Evolutionary conservation across 305 asterid genomes (phyloP).

Genomic region (Ajuga reptans): DNA sequence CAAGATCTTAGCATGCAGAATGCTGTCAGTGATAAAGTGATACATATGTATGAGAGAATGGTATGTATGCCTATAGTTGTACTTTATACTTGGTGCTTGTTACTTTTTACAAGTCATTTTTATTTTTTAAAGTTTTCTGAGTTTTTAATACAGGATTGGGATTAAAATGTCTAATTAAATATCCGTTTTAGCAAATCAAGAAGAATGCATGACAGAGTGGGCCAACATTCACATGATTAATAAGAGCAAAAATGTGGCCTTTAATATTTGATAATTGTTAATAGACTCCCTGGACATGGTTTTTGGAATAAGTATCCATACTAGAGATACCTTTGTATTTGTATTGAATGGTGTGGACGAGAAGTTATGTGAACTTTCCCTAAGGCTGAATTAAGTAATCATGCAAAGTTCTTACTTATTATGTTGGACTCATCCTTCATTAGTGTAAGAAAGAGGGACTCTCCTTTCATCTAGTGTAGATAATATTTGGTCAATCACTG

Average conservation of each 20-base stretch:
- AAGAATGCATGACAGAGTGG: neutral
- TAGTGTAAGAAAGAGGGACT: too few species aligned
- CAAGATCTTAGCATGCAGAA: constrained; percentile 97
- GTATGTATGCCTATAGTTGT: constrained; percentile 58
- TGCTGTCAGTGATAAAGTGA: constrained; percentile 43
- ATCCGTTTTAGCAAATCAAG: neutral
- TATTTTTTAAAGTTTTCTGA: too few species aligned
- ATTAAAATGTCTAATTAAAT: neutral
- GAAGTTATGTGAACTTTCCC: neutral
- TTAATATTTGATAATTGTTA: neutral
- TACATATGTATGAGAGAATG: constrained; percentile 82
- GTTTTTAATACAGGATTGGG: neutral
- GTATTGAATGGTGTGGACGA: neutral
- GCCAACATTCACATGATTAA: neutral
- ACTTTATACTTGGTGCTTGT: neutral
- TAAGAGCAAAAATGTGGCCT: neutral
- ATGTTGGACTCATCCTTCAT: too few species aligned
- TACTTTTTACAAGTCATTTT: neutral
- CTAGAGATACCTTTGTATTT: neutral
- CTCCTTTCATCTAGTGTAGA: too few species aligned
- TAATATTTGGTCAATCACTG: too few species aligned
- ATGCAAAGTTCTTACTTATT: too few species aligned
- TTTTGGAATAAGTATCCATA: neutral
- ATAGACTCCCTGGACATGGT: neutral
- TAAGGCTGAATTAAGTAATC: too few species aligned